Evolutionary conservation across 1,284 basidiomycete species (phyloP), one percentile per base, ranked within the genome.

Genomic region (Fomitopsis pinicola): DNA sequence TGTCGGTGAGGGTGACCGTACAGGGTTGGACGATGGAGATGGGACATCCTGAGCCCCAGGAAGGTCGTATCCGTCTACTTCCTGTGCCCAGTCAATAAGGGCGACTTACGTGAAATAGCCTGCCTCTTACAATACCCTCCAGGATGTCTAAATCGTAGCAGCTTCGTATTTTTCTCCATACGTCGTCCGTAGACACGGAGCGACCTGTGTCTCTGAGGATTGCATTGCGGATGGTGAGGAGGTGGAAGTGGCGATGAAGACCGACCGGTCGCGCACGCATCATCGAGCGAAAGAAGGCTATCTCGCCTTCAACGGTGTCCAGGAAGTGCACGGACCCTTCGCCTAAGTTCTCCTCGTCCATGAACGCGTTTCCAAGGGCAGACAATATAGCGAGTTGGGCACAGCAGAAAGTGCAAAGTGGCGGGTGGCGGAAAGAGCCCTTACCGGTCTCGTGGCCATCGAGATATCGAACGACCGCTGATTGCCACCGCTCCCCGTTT

Each of bases 91-190:
- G 36, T 62, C 58, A 57, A 54, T 40, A 61, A 57, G n/a, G 53
- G 52, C 57, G 58, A 62, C 48, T 45, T 22, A 45, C 42, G 15
- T 2, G 15, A 22, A 33, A 7, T 8, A 26, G 17, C 12, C 28
- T 33, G 48, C 19, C 28, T 44, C 87, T 76, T 76, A 89, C 89
- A 70, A 90, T 85, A 57, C 78, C 80, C 71, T 95, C 92, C 62
- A 95, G 72, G 6, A 83, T 82, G 55, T 94, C 91, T 53, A 95
- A 77, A 71, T 94, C 85, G 67, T 92, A 95, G 68, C 87, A 87
- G 10, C 72, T 78, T 58, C 78, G 80, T 52, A 95, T 75, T 71
- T 94, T 92, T 56, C 78, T 74, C 92, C 92, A 94, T 28, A 95
- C 80, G 42, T 81, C 83, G 19, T 86, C 82, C 4, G 87, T 73